Conservation (phyloP, 352 stramenopile species). For the Phytophthora pinifolia region DNA sequence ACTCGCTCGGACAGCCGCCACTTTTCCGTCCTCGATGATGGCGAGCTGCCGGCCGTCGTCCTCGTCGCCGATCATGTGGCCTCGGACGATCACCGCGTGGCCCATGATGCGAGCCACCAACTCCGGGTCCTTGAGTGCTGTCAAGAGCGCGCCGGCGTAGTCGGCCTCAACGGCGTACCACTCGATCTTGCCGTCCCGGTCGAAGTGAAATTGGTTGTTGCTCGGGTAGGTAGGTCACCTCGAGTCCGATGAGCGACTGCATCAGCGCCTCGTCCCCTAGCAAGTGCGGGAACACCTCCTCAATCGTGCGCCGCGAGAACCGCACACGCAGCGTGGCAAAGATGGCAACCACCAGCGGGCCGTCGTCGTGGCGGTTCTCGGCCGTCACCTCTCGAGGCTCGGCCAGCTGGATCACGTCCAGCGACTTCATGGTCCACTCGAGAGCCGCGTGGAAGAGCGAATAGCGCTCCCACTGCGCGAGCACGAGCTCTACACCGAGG, state of each 20-base stretch:
- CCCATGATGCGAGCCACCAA: conserved; percentile 30
- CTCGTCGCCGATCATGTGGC: conserved; percentile 40
- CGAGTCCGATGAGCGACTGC: conserved; percentile 36
- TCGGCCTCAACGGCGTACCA: conserved; percentile 41
- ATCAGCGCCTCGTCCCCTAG: conserved; percentile 28
- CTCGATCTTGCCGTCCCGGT: conserved; percentile 35
- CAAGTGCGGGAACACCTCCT: conserved; percentile 47
- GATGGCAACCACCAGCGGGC: conserved; percentile 24
- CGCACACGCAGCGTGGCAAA: conserved; percentile 33
- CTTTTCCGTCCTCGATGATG: background rate
- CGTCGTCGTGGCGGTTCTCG: conserved; percentile 32
- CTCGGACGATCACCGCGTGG: conserved; percentile 33
- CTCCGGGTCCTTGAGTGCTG: conserved; percentile 26
- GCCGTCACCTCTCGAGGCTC: conserved; percentile 1
- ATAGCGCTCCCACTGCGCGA: conserved; percentile 54
- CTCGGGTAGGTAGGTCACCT: conserved; percentile 39
- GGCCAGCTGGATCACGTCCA: conserved; percentile 30
- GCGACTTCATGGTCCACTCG: conserved; percentile 35
- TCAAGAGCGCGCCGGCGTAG: conserved; percentile 30
- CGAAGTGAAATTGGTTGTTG: conserved; percentile 45
- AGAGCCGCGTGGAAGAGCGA: conserved; percentile 39
- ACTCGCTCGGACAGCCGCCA: background rate
- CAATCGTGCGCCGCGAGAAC: conserved; percentile 41
- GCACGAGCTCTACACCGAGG: conserved; percentile 31
- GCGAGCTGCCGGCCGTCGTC: conserved; percentile 15